Evolutionary conservation across 2,329 filamentous ascomycete species (phyloP), one percentile per base, ranked within the genome.

Genomic region (Ophiostoma perfectum): DNA sequence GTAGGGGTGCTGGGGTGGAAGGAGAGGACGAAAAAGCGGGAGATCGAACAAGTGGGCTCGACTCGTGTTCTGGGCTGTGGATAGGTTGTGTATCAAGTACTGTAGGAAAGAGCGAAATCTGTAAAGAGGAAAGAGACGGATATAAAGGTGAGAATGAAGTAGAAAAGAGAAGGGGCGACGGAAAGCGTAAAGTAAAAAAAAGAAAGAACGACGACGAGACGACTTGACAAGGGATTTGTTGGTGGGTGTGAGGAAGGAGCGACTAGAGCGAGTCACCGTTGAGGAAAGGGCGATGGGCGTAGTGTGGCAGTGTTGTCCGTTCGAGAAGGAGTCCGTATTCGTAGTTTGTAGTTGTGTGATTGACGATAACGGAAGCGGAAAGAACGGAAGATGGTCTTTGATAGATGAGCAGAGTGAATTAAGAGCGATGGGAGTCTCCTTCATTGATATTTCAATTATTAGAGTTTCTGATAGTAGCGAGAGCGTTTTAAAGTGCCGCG

Each of bases 401-500:
- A 27, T 52, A 45, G 42, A 12, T 45, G 9, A 18, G 9, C 7
- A 27, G 27, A 55, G 49, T 18, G 27, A 55, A 9, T 12, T 1
- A 45, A 52, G n/a, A 55, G 18, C 27, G 49, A 18, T 3, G 27
- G 18, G n/a, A 55, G 7, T 18, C n/a, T 7, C n/a, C 4, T 55
- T 27, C 27, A 47, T 55, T 27, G 14, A 55, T 55, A 55, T 55
- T 55, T 6, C 8, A 55, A 11, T 55, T 11, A 12, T 14, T 11
- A n/a, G 5, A 55, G 9, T 11, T 55, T 27, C 49, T 5, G n/a
- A 47, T 6, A 47, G 14, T 47, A 16, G 45, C 16, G 45, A 12
- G 55, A 60, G 55, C 55, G 55, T 60, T 60, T 60, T 27, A 60
- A 38, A 60, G 55, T 60, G 55, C 55, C 55, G 55, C 27, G 55